Conservation (phyloP, 768 basidiomycete genomes). For the Lactarius hengduanensis region DNA sequence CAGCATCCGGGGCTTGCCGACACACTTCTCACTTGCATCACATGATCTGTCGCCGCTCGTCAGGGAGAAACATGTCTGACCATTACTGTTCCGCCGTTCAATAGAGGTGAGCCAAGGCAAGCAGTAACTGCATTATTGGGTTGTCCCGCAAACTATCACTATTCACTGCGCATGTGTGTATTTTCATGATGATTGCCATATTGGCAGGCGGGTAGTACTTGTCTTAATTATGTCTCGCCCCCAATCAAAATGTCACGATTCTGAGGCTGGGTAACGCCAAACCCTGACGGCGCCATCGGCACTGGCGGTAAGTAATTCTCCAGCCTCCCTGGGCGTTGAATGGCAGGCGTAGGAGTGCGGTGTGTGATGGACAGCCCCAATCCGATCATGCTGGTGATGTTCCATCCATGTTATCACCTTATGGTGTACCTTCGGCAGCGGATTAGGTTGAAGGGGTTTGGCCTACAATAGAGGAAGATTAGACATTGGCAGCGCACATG, state of each 20-base stretch:
- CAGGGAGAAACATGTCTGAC: not conserved
- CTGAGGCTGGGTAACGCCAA: slow-evolving; percentile 56
- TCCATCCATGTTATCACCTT: slow-evolving; percentile 92
- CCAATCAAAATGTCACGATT: slow-evolving; percentile 13
- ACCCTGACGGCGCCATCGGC: slow-evolving; percentile 91
- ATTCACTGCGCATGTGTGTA: not conserved
- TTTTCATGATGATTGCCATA: not conserved
- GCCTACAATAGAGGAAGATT: slow-evolving; percentile 46
- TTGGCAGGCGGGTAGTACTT: not conserved
- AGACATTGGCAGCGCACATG: not conserved
- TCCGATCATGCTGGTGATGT: slow-evolving; percentile 48
- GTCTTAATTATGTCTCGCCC: slow-evolving; percentile 3
- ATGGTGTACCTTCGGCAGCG: slow-evolving; percentile 75
- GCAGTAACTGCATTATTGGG: slow-evolving; percentile 9
- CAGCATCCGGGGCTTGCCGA: slow-evolving; percentile 10
- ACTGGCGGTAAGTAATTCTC: slow-evolving; percentile 86
- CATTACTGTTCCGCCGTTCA: not conserved
- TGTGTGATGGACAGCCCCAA: no score
- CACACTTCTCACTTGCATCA: not conserved
- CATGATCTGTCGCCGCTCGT: no score
- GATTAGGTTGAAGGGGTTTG: slow-evolving; percentile 63
- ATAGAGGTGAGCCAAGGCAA: slow-evolving; percentile 23
- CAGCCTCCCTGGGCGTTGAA: slow-evolving; percentile 56
- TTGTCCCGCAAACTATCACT: not conserved
- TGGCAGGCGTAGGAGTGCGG: no score